Percentiles rank a stretch among this genome's conserved stretches.
Conservation (phyloP, 345 rosid species). For the Camelina sativa region DNA sequence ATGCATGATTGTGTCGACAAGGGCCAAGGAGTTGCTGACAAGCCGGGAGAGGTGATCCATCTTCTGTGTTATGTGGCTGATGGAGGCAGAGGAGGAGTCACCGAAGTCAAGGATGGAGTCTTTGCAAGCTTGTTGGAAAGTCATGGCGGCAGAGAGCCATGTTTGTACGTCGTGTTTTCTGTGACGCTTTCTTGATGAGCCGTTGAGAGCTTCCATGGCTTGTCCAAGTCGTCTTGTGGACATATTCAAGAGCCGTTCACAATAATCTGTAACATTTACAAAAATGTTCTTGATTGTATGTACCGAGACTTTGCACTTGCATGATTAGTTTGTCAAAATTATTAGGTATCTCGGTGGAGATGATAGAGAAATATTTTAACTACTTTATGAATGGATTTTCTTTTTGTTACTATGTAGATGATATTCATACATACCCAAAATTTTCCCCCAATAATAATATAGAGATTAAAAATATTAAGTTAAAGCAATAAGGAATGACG, state of each 20-base stretch:
- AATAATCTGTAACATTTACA: conserved; percentile 48
- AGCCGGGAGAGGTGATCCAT: conserved; percentile 67
- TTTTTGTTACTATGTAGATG: neutral
- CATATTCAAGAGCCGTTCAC: conserved; percentile 58
- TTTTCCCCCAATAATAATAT: neutral
- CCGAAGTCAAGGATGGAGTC: conserved; percentile 49
- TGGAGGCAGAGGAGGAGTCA: conserved; percentile 28
- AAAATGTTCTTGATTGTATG: neutral
- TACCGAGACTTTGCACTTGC: conserved; percentile 4
- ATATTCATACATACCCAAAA: neutral
- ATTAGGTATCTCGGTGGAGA: conserved; percentile 13
- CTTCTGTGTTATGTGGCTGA: conserved; percentile 49
- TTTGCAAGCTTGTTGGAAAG: conserved; percentile 77
- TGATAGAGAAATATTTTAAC: neutral
- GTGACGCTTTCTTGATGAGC: conserved; percentile 41
- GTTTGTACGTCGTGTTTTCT: conserved; percentile 64
- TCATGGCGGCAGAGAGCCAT: conserved; percentile 80
- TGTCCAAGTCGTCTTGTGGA: conserved; percentile 60
- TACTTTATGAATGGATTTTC: neutral
- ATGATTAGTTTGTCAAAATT: conserved; percentile 1
- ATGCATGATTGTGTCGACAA: conserved; percentile 47
- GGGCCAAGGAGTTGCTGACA: conserved; percentile 66
- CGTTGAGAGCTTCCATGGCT: conserved; percentile 52
- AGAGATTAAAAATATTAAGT: neutral
- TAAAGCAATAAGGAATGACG: no score